A percentile compares a stretch with the other conserved stretches of the same genome.
phyloP scores from a whole-genome alignment of 2,329 filamentous ascomycete species.

The Cercospora canescens region DNA sequence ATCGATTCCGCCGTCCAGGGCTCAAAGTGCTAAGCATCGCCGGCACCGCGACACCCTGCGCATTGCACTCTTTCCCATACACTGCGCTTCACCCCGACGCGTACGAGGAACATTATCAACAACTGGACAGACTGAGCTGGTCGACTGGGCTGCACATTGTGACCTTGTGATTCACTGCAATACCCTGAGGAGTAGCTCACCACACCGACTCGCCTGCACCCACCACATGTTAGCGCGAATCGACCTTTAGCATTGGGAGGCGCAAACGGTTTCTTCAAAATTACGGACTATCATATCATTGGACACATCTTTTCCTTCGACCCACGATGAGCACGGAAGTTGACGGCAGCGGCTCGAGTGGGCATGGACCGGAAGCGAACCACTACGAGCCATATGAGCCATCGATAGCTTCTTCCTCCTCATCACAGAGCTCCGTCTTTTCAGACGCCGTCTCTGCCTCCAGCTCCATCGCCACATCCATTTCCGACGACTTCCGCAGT shows the following conservation, averaged over 20 bases:
- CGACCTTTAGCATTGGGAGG: slow-evolving; percentile 35
- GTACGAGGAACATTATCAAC: slow-evolving; percentile 23
- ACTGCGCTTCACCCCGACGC: not conserved
- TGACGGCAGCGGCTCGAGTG: slow-evolving; percentile 23
- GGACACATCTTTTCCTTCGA: slow-evolving; percentile 27
- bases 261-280: slow-evolving; percentile 27
- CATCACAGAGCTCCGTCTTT: slow-evolving; percentile 75
- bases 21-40: slow-evolving; percentile 22
- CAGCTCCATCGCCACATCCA: slow-evolving; percentile 57
- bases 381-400: slow-evolving; percentile 61
- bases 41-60: slow-evolving; percentile 8
- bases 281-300: slow-evolving; percentile 27
- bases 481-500: slow-evolving; percentile 61
- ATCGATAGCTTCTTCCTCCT: slow-evolving; percentile 72
- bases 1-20: slow-evolving; percentile 22
- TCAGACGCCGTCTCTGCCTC: slow-evolving; percentile 58
- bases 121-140: slow-evolving; percentile 16
- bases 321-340: slow-evolving; percentile 31
- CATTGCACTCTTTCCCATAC: slow-evolving; percentile 6
- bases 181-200: not conserved
- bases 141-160: not conserved
- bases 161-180: not conserved
- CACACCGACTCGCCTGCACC: not conserved
- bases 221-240: slow-evolving; percentile 24
- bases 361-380: slow-evolving; percentile 38